Conservation (phyloP, 148 eudicot species). For the Rhododendron griersonianum region DNA sequence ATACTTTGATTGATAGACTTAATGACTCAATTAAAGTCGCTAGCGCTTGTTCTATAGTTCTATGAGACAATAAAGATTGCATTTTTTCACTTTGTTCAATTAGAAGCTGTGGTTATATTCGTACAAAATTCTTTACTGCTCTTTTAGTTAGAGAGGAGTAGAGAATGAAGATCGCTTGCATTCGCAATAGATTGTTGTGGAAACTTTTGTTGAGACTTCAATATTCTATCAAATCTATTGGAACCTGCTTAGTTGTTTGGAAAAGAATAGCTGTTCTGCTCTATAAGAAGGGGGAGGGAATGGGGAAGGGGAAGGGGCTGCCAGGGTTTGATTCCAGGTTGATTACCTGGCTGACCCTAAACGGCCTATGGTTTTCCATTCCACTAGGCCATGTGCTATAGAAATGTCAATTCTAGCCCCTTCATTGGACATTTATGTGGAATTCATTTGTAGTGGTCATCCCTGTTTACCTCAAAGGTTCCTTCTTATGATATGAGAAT, state of each 20-base stretch:
- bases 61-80: neutral
- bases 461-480: neutral
- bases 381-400: neutral
- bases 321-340: neutral
- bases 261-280: neutral
- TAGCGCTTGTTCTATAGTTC: neutral
- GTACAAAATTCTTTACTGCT: neutral
- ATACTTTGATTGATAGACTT: neutral
- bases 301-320: neutral
- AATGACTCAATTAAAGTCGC: neutral
- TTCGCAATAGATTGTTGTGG: neutral
- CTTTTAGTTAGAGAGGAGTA: neutral
- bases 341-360: neutral
- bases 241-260: neutral
- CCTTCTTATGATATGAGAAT: neutral
- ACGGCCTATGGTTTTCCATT: neutral
- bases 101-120: neutral
- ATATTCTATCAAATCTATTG: neutral
- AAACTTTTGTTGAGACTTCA: neutral
- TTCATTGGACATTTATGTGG: neutral
- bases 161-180: neutral
- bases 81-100: neutral
- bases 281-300: neutral
- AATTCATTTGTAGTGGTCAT: neutral
- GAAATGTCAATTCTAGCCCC: neutral